A percentile compares a stretch with the other conserved stretches of the same genome.
Conservation (phyloP, 2,329 filamentous ascomycete species). For the Escovopsis sp. region DNA sequence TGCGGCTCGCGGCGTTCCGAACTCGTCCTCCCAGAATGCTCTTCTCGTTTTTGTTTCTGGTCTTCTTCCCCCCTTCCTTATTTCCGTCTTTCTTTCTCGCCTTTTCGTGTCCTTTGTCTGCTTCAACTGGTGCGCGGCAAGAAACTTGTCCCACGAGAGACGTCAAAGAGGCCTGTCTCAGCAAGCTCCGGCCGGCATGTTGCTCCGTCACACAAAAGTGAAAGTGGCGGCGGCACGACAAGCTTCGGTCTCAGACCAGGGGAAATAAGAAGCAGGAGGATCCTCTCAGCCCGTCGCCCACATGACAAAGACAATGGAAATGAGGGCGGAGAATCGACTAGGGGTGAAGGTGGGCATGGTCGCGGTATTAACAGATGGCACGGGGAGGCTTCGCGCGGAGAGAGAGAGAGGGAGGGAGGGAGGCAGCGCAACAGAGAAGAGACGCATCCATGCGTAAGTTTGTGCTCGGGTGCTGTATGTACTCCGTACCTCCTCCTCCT, state of each 20-base stretch:
- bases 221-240: too few species aligned
- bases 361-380: constrained; percentile 6
- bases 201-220: constrained; percentile 5
- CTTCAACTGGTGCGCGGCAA: too few species aligned
- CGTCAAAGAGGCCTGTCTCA: constrained; percentile 4
- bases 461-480: too few species aligned
- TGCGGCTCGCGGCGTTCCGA: too few species aligned
- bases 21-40: too few species aligned
- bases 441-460: constrained; percentile 2
- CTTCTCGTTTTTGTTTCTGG: too few species aligned
- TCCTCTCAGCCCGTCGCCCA: constrained; percentile 2
- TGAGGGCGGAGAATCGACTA: neutral
- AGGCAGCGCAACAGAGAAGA: too few species aligned
- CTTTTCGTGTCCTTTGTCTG: too few species aligned
- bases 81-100: too few species aligned
- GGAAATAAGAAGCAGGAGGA: constrained; percentile 3
- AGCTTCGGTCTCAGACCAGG: neutral
- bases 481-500: neutral
- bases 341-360: constrained; percentile 4
- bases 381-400: constrained; percentile 2
- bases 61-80: too few species aligned
- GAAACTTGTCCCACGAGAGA: neutral
- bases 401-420: too few species aligned
- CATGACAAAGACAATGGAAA: constrained; percentile 1
- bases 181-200: constrained; percentile 5